phyloP scores from a whole-genome alignment of 805 yeast species.

The Candida sanyiensis region DNA sequence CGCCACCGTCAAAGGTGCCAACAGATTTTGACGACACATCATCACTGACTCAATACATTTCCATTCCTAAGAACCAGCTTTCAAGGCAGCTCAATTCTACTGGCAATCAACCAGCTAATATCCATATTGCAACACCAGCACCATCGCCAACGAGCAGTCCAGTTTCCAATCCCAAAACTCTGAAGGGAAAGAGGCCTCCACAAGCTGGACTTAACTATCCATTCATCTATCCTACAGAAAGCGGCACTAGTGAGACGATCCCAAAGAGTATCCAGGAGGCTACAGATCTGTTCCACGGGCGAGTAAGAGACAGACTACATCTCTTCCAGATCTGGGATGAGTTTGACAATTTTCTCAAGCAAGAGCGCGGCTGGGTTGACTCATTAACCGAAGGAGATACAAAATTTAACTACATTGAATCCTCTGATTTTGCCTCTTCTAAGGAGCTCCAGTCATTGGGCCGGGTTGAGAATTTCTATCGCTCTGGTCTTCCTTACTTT shows the following conservation, averaged over 20 bases:
- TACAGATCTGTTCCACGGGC: constrained; percentile 53
- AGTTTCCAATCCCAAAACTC: constrained; percentile 19
- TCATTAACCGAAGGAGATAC: constrained; percentile 13
- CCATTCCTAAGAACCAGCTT: constrained; percentile 47
- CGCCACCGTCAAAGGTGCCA: constrained; percentile 46
- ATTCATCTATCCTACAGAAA: constrained; percentile 51
- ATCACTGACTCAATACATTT: constrained; percentile 55
- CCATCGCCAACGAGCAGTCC: constrained; percentile 75
- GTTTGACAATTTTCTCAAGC: constrained; percentile 61
- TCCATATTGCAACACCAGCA: constrained; percentile 81
- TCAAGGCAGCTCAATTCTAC: constrained; percentile 36
- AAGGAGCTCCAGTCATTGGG: constrained; percentile 38
- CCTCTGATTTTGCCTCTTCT: constrained; percentile 18
- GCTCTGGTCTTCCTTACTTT: constrained; percentile 44
- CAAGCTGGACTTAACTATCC: constrained; percentile 68
- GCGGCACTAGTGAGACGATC: constrained; percentile 26
- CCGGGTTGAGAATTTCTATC: constrained; percentile 59
- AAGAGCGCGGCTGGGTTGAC: constrained; percentile 59
- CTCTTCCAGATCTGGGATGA: constrained; percentile 67
- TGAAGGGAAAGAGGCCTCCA: constrained; percentile 44
- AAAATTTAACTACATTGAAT: constrained; percentile 29
- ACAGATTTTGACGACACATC: constrained; percentile 41
- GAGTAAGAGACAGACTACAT: constrained; percentile 62
- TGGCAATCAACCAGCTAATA: constrained; percentile 42
- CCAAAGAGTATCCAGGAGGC: constrained; percentile 84